Evolutionary conservation across 768 basidiomycete genomes (phyloP), one percentile per base, ranked within the genome.

Genomic region (Lentinus tigrinus): DNA sequence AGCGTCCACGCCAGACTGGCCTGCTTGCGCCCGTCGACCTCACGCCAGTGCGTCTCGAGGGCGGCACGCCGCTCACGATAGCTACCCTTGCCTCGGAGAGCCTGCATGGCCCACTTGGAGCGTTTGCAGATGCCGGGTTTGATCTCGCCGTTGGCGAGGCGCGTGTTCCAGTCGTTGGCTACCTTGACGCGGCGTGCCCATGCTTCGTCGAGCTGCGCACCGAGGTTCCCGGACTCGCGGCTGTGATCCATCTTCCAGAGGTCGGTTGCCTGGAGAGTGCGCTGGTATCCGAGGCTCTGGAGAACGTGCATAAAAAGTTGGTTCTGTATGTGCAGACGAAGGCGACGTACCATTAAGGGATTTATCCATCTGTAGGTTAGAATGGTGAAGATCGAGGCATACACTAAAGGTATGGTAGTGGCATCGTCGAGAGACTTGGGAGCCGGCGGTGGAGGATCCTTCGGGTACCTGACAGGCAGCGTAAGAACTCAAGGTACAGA

Each of bases 261-360:
- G 71, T 93, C 91, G 1, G 86, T 82, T 0, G 86, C 85, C 65
- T 88, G 87, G 9, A 93, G 74, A 1, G 88, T 85, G 28, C 90
- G 77, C 65, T 88, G 85, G 65, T 86, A 90, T 0, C 89, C 88
- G 39, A 86, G 73, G 10, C 76, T 73, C 82, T 84, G 39, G 5
- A 26, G n/a, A 42, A 1, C n/a, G 34, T n/a, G 36, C 21, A 43
- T 39, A 31, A 37, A n/a, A 8, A 42, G 40, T 19, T 17, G 17
- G 24, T n/a, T 21, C 27, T 21, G 44, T 31, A 48, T n/a, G 43
- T n/a, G 17, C 16, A 31, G 19, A 36, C 16, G 50, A 14, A 7
- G 14, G 3, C 24, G 14, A 19, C 60, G 44, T 58, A 78, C 82
- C 82, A 84, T 83, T 19, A 85, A 72, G 1, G 81, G 81, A 2